Base-by-base conservation (phyloP, 352 stramenopile species). In the Pythium apleroticum region DNA sequence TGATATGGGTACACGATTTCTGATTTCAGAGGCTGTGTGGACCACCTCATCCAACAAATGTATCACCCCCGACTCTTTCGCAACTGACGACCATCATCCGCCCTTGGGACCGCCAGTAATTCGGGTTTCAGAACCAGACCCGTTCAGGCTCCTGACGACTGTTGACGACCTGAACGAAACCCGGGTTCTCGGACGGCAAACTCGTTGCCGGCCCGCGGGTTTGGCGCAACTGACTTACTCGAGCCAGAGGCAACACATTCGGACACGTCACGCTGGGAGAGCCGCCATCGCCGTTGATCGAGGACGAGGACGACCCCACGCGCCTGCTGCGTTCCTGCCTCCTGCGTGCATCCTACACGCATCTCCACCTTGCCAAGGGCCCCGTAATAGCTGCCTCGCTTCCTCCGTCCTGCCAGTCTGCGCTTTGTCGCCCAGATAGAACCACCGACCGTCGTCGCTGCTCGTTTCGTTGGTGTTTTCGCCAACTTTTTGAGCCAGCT, bases 221-320 rank as follows among this genome's bases (percentile, higher is more conserved):
- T 19, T 30, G 10, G 58, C n/a, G n/a, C 58, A 65, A 65, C 58
- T 58, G 58, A 43, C 52, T 52, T 58, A 41, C 57, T 28, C 55
- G 31, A 52, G 52, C 58, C 41, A 39, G 53, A 28, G 41, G 30
- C 48, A 52, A 50, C 54, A 60, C 37, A 55, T 55, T 55, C 28
- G 48, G 24, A 55, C 48, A 55, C 48, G 48, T 55, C 48, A 55
- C 48, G 48, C 20, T 11, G 43, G 48, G 24, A 55, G 48, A 55
- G 48, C 48, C 48, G 25, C 48, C 48, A 24, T 22, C 20, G 43
- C 43, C 39, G 39, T 48, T 50, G 43, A 50, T 50, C 43, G 43
- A 50, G 43, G 43, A 50, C 43, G 43, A 50, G 43, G 43, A 50
- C 43, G 43, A 50, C 43, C 43, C 43, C 43, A 50, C 48, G 48